Evolutionary conservation across 1,284 basidiomycete genomes (phyloP).

Genomic region (Xanthoconium separans): DNA sequence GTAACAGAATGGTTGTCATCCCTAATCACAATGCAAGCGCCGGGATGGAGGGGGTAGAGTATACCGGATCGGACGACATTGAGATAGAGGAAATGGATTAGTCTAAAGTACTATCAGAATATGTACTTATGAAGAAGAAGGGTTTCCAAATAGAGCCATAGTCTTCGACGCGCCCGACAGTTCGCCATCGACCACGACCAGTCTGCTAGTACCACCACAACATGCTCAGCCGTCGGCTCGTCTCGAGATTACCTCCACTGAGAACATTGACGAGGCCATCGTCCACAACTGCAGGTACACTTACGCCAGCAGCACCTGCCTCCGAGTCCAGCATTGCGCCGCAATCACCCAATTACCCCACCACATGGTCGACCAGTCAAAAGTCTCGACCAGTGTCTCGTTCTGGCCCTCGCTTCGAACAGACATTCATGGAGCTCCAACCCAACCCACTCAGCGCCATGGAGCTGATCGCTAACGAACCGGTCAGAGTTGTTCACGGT

Average conservation of each 20-base stretch:
- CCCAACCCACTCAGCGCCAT: constrained; percentile 91
- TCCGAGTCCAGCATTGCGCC: constrained; percentile 40
- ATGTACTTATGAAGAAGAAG: no score
- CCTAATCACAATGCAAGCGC: constrained; percentile 75
- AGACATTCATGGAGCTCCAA: constrained; percentile 83
- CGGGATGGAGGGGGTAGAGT: constrained; percentile 46
- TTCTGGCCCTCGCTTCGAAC: constrained; percentile 85
- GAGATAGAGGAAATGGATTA: constrained; percentile 82
- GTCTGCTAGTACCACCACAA: constrained; percentile 1
- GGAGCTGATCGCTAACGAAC: constrained; percentile 85
- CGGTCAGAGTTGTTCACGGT: constrained; percentile 77
- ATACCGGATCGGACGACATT: constrained; percentile 47
- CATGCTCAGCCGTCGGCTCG: constrained; percentile 41
- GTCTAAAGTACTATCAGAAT: constrained; percentile 7
- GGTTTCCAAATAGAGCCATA: constrained; percentile 20
- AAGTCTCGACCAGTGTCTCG: constrained; percentile 52
- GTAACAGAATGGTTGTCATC: constrained; percentile 77
- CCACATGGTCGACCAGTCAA: constrained; percentile 63
- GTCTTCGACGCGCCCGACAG: background rate
- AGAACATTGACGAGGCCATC: constrained; percentile 33
- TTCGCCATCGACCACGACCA: constrained; percentile 12
- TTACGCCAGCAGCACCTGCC: constrained; percentile 28
- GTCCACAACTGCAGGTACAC: constrained; percentile 29
- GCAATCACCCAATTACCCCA: constrained; percentile 37
- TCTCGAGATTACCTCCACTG: constrained; percentile 30